Evolutionary conservation across 441 rosid species (phyloP).

Genomic region (Adansonia rubrostipa): DNA sequence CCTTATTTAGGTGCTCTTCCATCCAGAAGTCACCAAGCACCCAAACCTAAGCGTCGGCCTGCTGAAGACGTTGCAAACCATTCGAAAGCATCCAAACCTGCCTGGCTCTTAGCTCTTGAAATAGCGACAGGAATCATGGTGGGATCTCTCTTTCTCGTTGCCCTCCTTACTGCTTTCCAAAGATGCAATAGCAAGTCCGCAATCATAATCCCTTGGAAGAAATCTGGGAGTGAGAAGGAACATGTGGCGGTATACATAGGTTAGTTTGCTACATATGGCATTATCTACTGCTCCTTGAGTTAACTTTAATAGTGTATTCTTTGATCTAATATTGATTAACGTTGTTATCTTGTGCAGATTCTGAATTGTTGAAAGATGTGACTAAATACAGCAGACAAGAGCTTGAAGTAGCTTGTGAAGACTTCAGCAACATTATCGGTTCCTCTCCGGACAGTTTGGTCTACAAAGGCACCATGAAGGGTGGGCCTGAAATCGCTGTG

Average conservation of each 20-base stretch:
- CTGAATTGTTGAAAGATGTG: conserved; percentile 83
- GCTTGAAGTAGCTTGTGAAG: conserved; percentile 98
- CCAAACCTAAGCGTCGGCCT: conserved; percentile 49
- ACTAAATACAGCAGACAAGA: conserved; percentile 83
- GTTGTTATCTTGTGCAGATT: conserved; percentile 50
- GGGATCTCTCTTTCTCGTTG: conserved; percentile 66
- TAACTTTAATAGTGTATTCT: not conserved
- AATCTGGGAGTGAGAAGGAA: conserved; percentile 84
- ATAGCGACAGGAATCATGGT: conserved; percentile 85
- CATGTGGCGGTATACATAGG: conserved; percentile 73
- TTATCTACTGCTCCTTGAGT: conserved; percentile 11
- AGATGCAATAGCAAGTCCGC: conserved; percentile 82
- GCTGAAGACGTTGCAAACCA: conserved; percentile 52
- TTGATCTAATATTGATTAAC: conserved; percentile 18
- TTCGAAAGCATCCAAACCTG: conserved; percentile 60
- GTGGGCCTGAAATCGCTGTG: conserved; percentile 96
- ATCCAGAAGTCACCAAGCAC: conserved; percentile 47
- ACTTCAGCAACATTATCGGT: conserved; percentile 97
- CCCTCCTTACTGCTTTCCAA: conserved; percentile 62
- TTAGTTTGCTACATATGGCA: conserved; percentile 41
- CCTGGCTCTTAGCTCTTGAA: conserved; percentile 86
- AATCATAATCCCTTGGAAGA: conserved; percentile 95
- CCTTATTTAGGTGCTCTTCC: conserved; percentile 49
- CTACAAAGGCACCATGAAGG: conserved; percentile 91
- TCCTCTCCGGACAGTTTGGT: conserved; percentile 91